Conservation (phyloP, 176 grass and related monocot genomes). For the Bromus sterilis region DNA sequence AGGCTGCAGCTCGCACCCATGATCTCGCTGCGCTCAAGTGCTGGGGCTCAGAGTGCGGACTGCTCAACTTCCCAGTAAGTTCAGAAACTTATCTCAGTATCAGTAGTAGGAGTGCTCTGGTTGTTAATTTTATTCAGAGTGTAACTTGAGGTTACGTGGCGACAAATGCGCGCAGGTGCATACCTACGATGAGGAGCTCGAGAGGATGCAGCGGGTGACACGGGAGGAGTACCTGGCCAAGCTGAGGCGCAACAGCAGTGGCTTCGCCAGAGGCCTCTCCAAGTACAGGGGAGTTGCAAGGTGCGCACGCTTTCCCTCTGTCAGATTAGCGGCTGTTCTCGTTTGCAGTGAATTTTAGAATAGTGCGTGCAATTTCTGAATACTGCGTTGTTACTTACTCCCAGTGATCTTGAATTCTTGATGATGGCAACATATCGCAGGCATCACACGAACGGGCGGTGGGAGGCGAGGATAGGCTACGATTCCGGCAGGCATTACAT, state of each 20-base stretch:
- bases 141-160: not conserved
- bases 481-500: not conserved
- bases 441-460: conserved; percentile 31
- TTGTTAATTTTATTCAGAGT: not conserved
- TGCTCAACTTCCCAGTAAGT: conserved; percentile 77
- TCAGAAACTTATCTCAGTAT: not conserved
- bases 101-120: not conserved
- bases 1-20: conserved; percentile 58
- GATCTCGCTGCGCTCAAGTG: conserved; percentile 87
- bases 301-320: conserved; percentile 18
- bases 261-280: conserved; percentile 75
- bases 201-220: conserved; percentile 53
- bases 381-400: not conserved
- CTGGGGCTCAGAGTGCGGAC: conserved; percentile 36
- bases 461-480: conserved; percentile 44
- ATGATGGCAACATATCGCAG: conserved; percentile 7
- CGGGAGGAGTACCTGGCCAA: conserved; percentile 53
- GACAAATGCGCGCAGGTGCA: conserved; percentile 47
- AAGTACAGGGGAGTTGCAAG: conserved; percentile 79
- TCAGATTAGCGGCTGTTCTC: not conserved
- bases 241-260: conserved; percentile 60
- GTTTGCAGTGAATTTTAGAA: not conserved
- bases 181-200: conserved; percentile 49
- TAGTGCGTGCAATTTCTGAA: not conserved
- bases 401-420: not conserved